Evolutionary conservation across 2,329 filamentous ascomycete species (phyloP), one percentile per base, ranked within the genome.

Genomic region (Aspergillus tubingensis): DNA sequence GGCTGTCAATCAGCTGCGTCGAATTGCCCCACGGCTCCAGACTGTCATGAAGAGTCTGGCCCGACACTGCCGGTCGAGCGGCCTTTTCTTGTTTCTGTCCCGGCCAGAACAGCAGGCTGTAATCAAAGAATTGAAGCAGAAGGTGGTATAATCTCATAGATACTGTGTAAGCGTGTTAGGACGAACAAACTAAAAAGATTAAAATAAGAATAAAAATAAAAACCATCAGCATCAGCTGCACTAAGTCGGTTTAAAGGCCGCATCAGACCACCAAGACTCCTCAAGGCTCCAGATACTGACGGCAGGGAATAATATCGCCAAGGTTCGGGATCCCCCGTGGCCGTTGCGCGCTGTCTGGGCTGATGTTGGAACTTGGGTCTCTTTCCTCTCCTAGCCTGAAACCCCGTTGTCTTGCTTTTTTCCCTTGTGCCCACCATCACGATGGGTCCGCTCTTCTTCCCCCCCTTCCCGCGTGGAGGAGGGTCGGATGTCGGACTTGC

Each of bases 271-370:
- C 51, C 51, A 15, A 53, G 32, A 8, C 36, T 19, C 50, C 17
- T 11, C 32, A 5, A 11, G 10, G 10, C 27, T 15, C 36, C 36
- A 44, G 27, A 43, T 30, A 50, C 7, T 10, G 47, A 27, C n/a
- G 47, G 47, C 47, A 32, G 47, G 15, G 15, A 50, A 50, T 6
- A 55, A 50, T 30, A 44, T 36, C 39, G 39, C 53, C 53, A 55
- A 55, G 53, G 27, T 30, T 55, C 39, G 53, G 53, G 39, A 55
- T 55, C 53, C 53, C 47, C 53, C 19, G 36, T 44, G 53, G 53
- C 41, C 53, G 53, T 55, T 55, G 53, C 39, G 53, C 39, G 25
- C n/a, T 47, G 53, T 55, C 53, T 55, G 53, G 53, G 41, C 53
- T 55, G 53, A 55, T 55, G 53, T 32, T 55, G 53, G 25, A 30